Evolutionary conservation across 2,329 filamentous ascomycete genomes (phyloP).

Genomic region (Didymella pinodella): DNA sequence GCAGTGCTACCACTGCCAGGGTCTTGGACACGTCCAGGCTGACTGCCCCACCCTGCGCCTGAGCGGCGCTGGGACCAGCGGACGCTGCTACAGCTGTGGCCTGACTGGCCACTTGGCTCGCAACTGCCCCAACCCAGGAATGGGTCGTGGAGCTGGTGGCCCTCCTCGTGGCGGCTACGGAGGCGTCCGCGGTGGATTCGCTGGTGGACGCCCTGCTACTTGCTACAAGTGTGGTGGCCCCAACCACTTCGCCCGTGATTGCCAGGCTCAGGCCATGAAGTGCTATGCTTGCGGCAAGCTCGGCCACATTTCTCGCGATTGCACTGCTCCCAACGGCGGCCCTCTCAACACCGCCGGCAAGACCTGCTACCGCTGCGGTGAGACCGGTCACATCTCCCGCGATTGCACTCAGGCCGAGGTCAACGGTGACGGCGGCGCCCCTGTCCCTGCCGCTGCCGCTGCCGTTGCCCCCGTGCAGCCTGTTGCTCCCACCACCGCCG

Average conservation of each 20-base stretch:
- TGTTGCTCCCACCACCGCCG: constrained; percentile 53
- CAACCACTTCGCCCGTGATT: constrained; percentile 98
- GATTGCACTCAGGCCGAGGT: constrained; percentile 84
- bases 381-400: constrained; percentile 94
- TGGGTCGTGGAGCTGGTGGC: constrained; percentile 69
- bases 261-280: constrained; percentile 98
- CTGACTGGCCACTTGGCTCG: constrained; percentile 92
- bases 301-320: constrained; percentile 89
- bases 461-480: constrained; percentile 44
- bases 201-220: constrained; percentile 69
- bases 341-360: constrained; percentile 95
- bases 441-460: constrained; percentile 37
- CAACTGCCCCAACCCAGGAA: constrained; percentile 81
- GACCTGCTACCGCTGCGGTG: constrained; percentile 97
- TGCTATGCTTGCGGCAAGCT: constrained; percentile 97
- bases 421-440: constrained; percentile 51
- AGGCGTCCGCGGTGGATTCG: constrained; percentile 77
- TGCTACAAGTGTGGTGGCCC: constrained; percentile 81
- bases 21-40: constrained; percentile 96
- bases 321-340: constrained; percentile 94
- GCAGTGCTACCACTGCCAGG: constrained; percentile 99
- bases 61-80: constrained; percentile 79
- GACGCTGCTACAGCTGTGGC: constrained; percentile 96
- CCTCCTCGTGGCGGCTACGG: constrained; percentile 75
- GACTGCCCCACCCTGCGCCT: constrained; percentile 97